Conservation (phyloP, 495 filamentous ascomycete species). For the Amphirosellinia nigrospora region DNA sequence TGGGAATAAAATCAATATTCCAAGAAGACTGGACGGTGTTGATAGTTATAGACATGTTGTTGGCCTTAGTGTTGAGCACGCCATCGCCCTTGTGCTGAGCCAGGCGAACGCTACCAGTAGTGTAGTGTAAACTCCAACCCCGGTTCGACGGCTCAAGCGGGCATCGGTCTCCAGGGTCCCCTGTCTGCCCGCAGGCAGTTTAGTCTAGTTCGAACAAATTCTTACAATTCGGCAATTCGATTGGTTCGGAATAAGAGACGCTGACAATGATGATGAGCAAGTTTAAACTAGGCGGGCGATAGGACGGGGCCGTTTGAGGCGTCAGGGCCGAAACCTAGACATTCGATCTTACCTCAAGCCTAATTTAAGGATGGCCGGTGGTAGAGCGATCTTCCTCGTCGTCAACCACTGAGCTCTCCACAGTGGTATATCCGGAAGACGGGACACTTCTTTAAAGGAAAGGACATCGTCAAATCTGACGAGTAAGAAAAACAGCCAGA, state of each 20-base stretch:
- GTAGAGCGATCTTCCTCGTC: neutral
- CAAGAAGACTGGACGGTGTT: neutral
- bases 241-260: neutral
- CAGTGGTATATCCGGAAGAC: neutral
- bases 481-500: neutral
- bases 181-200: neutral
- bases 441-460: neutral
- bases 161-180: neutral
- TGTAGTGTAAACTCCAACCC: neutral
- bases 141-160: neutral
- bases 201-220: neutral
- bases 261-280: neutral
- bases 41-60: conserved; percentile 15
- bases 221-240: neutral
- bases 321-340: neutral
- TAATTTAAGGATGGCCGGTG: neutral
- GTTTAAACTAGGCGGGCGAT: neutral
- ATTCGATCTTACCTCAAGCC: neutral
- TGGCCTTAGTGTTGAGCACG: conserved; percentile 23
- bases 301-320: neutral
- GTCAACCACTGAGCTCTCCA: neutral
- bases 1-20: neutral
- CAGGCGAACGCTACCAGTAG: neutral
- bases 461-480: neutral
- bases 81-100: conserved; percentile 22